Percentiles rank a stretch among this genome's conserved stretches.
phyloP scores from a whole-genome alignment of 2,329 filamentous ascomycete species.

The Calonectria pseudoreteaudii region DNA sequence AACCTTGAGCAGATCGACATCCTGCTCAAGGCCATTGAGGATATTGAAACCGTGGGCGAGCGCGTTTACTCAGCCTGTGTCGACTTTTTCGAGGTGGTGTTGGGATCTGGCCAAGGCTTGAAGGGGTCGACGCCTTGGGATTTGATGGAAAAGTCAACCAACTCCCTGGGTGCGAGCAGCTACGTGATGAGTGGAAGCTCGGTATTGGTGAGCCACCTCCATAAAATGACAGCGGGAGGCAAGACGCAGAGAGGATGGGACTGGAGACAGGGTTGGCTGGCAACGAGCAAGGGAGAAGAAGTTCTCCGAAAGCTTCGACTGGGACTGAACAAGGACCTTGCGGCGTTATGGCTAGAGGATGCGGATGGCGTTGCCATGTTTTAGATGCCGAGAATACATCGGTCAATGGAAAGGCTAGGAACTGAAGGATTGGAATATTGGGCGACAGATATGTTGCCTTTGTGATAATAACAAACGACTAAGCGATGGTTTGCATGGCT shows the following conservation, averaged over 20 bases:
- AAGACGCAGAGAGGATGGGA: constrained; percentile 76
- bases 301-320: constrained; percentile 79
- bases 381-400: constrained; percentile 32
- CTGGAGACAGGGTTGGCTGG: constrained; percentile 82
- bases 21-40: constrained; percentile 82
- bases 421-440: neutral
- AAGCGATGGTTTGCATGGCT: neutral
- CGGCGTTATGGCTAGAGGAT: constrained; percentile 75
- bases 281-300: constrained; percentile 72
- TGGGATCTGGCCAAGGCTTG: constrained; percentile 75
- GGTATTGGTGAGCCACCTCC: constrained; percentile 73
- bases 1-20: constrained; percentile 79
- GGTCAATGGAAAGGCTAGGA: neutral
- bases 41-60: constrained; percentile 79
- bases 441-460: neutral
- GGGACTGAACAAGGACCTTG: constrained; percentile 80
- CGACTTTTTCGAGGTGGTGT: constrained; percentile 81
- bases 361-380: constrained; percentile 66
- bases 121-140: constrained; percentile 74
- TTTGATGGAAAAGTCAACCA: constrained; percentile 70
- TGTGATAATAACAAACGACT: constrained; percentile 35
- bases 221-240: constrained; percentile 67
- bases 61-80: constrained; percentile 80
- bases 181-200: constrained; percentile 81
- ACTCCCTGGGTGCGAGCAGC: constrained; percentile 67